phyloP scores from a whole-genome alignment of 257 asterid species.

The Coffea eugenioides region DNA sequence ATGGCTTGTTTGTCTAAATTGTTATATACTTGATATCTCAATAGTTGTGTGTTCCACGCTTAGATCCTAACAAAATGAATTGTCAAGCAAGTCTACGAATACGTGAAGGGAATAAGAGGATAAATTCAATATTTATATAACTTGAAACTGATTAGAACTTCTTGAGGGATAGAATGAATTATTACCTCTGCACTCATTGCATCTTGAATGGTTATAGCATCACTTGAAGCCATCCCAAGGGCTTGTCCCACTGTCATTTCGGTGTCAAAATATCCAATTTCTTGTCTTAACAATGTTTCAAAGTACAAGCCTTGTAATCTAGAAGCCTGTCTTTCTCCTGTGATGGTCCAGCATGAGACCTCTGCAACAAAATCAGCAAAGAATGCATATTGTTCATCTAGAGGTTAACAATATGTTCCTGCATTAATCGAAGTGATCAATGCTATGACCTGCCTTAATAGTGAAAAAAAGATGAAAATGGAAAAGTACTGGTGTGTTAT shows the following conservation, averaged over 20 bases:
- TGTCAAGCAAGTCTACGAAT: neutral
- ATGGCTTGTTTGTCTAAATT: too few relatives aligned
- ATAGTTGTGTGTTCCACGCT: too few relatives aligned
- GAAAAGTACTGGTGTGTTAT: too few relatives aligned
- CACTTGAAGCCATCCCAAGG: constrained; percentile 65
- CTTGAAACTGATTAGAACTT: too few relatives aligned
- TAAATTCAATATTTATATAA: too few relatives aligned
- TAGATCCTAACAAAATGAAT: too few relatives aligned
- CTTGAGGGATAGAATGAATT: neutral
- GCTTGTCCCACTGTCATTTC: constrained; percentile 74
- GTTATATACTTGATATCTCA: too few relatives aligned
- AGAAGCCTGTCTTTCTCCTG: constrained; percentile 88
- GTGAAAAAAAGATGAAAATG: too few relatives aligned
- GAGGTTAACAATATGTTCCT: neutral
- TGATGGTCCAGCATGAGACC: constrained; percentile 72
- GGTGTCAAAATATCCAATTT: constrained; percentile 74
- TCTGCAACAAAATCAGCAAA: constrained; percentile 32
- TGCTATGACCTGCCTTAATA: neutral
- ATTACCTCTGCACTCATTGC: constrained; percentile 82
- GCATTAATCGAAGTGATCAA: neutral
- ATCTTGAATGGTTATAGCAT: constrained; percentile 71
- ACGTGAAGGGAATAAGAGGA: neutral
- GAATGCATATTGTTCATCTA: neutral
- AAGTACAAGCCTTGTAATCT: constrained; percentile 56
- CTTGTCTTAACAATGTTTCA: constrained; percentile 66